These are phyloP conservation scores for Prillingera fragicola DNA, from an alignment of 1,284 basidiomycete genomes.

Conservation along the genomic window DNA sequence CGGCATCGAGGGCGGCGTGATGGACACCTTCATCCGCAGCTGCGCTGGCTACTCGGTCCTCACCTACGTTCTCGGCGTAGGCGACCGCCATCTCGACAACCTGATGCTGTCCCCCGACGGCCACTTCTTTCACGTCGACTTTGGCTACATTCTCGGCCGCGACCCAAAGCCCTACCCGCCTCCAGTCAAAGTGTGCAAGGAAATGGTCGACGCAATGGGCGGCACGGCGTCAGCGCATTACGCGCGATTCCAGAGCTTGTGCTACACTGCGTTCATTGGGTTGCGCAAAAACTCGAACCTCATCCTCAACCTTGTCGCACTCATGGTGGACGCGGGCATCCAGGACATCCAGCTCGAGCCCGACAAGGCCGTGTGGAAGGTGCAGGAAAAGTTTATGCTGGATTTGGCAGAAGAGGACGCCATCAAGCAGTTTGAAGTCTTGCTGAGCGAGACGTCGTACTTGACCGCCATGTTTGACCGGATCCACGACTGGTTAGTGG, in stretches of 20 bases:
- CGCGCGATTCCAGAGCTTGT: slow-evolving; percentile 88
- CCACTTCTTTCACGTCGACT: slow-evolving; percentile 93
- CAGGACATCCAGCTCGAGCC: slow-evolving; percentile 85
- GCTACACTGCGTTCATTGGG: slow-evolving; percentile 92
- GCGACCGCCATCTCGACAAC: slow-evolving; percentile 96
- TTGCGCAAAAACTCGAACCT: slow-evolving; percentile 96
- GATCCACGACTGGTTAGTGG: slow-evolving; percentile 58
- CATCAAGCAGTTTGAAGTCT: slow-evolving; percentile 89
- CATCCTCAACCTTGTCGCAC: slow-evolving; percentile 88
- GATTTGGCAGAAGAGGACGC: slow-evolving; percentile 93
- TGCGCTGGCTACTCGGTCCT: slow-evolving; percentile 99
- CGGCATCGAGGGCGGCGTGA: slow-evolving; percentile 82
- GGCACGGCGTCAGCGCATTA: slow-evolving; percentile 89
- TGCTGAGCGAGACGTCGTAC: slow-evolving; percentile 92
- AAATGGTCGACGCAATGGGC: slow-evolving; percentile 99
- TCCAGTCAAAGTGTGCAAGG: slow-evolving; percentile 96
- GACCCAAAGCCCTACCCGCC: slow-evolving; percentile 98
- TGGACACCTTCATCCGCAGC: slow-evolving; percentile 94
- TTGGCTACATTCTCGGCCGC: slow-evolving; percentile 95
- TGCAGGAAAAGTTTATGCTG: slow-evolving; percentile 90
- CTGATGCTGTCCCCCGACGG: slow-evolving; percentile 86
- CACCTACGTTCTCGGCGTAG: slow-evolving; percentile 93
- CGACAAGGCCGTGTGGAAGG: slow-evolving; percentile 58
- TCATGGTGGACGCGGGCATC: slow-evolving; percentile 98
- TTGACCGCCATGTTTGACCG: slow-evolving; percentile 86